Evolutionary conservation across 495 filamentous ascomycete species (phyloP).

Genomic region (Wilcoxina mikolae): DNA sequence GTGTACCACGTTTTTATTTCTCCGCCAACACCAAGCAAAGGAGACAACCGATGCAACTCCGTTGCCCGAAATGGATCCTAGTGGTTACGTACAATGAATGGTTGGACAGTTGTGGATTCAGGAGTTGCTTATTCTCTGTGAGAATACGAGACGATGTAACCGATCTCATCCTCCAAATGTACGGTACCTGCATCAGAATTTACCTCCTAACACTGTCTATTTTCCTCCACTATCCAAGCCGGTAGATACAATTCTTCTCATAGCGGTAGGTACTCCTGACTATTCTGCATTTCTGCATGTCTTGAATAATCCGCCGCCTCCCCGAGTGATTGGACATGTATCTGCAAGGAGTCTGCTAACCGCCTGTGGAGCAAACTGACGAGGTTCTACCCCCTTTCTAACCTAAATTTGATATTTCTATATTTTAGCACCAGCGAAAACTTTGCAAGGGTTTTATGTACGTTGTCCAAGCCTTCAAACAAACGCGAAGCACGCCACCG

Average conservation of each 20-base stretch:
- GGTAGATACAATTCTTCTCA: not conserved
- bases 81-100: not conserved
- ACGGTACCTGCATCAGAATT: not conserved
- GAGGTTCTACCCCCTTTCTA: no score
- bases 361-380: no score
- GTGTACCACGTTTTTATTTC: not conserved
- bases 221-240: no score
- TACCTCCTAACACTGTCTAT: no score
- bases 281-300: no score
- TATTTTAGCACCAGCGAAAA: no score
- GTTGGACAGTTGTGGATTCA: not conserved
- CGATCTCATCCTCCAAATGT: not conserved
- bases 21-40: not conserved
- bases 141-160: not conserved
- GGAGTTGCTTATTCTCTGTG: not conserved
- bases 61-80: not conserved
- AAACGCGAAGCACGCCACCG: no score
- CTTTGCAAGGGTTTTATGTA: no score
- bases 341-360: no score
- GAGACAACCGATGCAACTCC: not conserved
- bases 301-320: not conserved
- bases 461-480: no score
- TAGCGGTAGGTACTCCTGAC: not conserved
- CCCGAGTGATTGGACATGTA: not conserved
- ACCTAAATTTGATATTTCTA: no score